Percentiles rank a stretch among this genome's conserved stretches.
These are phyloP conservation scores for Diutina sp. DNA, from an alignment of 1,139 yeast genomes.

Conservation along the genomic window DNA sequence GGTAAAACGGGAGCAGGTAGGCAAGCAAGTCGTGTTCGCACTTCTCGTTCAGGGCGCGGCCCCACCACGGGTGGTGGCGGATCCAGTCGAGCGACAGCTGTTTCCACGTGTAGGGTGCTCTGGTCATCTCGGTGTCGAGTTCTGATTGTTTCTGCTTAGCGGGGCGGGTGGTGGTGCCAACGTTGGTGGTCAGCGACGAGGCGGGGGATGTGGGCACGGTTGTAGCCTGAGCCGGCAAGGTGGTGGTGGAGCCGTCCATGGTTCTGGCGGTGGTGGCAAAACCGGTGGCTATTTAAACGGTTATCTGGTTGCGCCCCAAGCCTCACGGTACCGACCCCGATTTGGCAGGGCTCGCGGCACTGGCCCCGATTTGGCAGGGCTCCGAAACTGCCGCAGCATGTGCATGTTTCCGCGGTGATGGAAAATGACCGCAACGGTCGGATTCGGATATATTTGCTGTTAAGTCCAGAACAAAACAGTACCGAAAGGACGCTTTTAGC, in stretches of 20 bases:
- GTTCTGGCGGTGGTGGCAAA: neutral
- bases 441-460: too few species aligned
- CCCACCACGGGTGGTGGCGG: neutral
- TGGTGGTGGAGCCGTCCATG: neutral
- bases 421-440: too few species aligned
- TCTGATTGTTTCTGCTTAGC: neutral
- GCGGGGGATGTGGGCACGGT: too few species aligned
- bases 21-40: neutral
- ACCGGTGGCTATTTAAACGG: neutral
- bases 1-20: constrained; percentile 45
- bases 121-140: neutral
- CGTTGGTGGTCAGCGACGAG: too few species aligned
- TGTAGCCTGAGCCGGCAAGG: neutral
- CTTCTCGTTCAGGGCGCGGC: neutral
- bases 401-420: too few species aligned
- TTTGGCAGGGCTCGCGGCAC: neutral
- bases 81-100: neutral
- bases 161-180: neutral
- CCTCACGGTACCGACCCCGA: neutral
- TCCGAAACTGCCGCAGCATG: too few species aligned
- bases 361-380: neutral
- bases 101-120: neutral
- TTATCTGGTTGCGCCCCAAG: too few species aligned
- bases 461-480: too few species aligned
- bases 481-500: too few species aligned